A percentile compares a stretch with the other conserved stretches of the same genome.
These are phyloP conservation scores for Penicillium brasilianum DNA, from an alignment of 2,329 filamentous ascomycete genomes.

Conservation along the genomic window DNA sequence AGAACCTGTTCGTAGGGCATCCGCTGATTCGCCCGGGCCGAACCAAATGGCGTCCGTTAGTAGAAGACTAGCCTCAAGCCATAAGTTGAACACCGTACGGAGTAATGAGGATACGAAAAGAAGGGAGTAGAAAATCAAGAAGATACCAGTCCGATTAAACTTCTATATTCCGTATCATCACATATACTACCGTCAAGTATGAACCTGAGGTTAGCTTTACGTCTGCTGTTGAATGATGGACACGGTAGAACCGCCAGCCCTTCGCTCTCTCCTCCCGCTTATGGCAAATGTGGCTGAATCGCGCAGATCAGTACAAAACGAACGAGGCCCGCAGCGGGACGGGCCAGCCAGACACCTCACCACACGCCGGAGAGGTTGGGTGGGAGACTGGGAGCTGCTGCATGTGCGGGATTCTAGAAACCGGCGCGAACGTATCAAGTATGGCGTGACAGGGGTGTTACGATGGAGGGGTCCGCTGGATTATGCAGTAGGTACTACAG, in stretches of 20 bases:
- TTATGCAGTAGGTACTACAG: not conserved
- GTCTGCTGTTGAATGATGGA: too few relatives aligned
- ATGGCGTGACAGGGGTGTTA: slow-evolving; percentile 21
- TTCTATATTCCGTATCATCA: too few relatives aligned
- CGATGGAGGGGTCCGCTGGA: slow-evolving; percentile 9
- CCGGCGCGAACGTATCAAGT: slow-evolving; percentile 17
- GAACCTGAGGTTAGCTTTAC: too few relatives aligned
- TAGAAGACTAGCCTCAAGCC: not conserved
- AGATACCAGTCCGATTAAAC: not conserved
- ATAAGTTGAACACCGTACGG: not conserved
- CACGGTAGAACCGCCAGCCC: not conserved
- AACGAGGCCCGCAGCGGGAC: slow-evolving; percentile 25
- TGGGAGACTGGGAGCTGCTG: slow-evolving; percentile 8
- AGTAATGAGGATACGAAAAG: not conserved
- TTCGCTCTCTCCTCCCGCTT: not conserved
- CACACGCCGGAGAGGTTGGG: slow-evolving; percentile 1
- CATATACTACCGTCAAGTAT: too few relatives aligned
- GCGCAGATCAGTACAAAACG: slow-evolving; percentile 18
- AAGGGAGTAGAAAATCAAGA: not conserved
- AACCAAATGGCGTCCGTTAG: slow-evolving; percentile 13
- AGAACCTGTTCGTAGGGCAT: slow-evolving; percentile 7
- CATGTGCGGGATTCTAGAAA: slow-evolving; percentile 28
- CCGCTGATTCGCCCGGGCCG: slow-evolving; percentile 21
- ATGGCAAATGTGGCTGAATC: slow-evolving; percentile 14
- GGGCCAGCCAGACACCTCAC: slow-evolving; percentile 11